A percentile compares a stretch with the other conserved stretches of the same genome.
These are phyloP conservation scores for Petunia axillaris DNA, from an alignment of 257 asterid species.

Conservation along the genomic window DNA sequence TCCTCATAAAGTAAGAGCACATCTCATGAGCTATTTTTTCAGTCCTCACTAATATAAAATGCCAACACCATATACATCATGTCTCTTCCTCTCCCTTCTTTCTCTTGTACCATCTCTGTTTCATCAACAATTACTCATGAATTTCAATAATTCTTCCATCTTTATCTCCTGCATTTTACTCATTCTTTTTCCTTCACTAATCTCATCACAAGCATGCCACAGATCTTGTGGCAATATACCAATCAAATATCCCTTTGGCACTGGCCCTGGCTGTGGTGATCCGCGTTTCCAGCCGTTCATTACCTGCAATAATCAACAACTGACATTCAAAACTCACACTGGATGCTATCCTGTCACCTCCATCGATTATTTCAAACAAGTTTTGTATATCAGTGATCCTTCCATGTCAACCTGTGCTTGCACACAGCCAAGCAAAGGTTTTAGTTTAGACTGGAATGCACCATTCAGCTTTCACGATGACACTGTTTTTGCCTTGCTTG, in stretches of 20 bases:
- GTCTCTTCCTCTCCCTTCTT: no score
- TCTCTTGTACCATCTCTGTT: no score
- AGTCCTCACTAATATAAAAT: no score
- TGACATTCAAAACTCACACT: conserved; percentile 63
- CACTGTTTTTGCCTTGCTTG: conserved; percentile 68
- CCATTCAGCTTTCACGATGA: conserved; percentile 69
- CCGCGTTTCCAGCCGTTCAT: conserved; percentile 67
- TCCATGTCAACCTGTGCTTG: conserved; percentile 86
- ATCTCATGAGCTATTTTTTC: no score
- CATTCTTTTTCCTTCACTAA: conserved; percentile 37
- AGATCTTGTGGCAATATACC: conserved; percentile 63
- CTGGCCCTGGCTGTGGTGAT: conserved; percentile 79
- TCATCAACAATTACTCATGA: background rate
- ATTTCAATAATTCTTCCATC: background rate
- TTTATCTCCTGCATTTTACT: background rate
- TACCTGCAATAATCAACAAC: conserved; percentile 61
- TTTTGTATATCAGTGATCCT: conserved; percentile 66
- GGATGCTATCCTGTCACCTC: conserved; percentile 76
- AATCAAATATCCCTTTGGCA: conserved; percentile 74
- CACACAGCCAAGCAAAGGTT: conserved; percentile 75
- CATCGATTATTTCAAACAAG: conserved; percentile 62
- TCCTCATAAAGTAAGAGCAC: no score
- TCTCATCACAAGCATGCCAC: conserved; percentile 62
- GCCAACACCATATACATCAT: no score
- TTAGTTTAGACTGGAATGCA: conserved; percentile 76